phyloP scores from a whole-genome alignment of 805 yeast genomes.

The Saccharomycopsis babjevae region DNA sequence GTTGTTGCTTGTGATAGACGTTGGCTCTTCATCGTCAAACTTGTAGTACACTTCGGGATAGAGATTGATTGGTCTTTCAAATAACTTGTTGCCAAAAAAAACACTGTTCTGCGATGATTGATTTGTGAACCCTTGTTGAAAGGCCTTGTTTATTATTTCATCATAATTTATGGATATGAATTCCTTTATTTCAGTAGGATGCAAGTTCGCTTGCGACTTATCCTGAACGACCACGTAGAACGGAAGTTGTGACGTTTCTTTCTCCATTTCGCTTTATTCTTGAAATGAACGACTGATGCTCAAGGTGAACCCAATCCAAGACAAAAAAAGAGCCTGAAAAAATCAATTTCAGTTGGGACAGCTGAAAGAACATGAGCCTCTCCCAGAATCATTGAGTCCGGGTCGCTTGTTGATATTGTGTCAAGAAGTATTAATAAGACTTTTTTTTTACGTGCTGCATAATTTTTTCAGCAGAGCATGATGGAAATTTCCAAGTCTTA shows the following conservation, averaged over 20 bases:
- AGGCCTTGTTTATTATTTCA: slow-evolving; percentile 1
- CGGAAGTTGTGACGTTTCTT: neutral
- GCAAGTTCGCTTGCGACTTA: slow-evolving; percentile 2
- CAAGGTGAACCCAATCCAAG: too few species aligned
- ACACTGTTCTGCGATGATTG: neutral
- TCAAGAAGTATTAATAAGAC: too few species aligned
- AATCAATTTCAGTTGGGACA: too few species aligned
- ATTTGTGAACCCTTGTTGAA: neutral
- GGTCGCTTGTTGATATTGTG: too few species aligned
- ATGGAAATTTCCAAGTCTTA: too few species aligned
- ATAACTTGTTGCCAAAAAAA: neutral
- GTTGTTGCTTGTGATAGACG: neutral
- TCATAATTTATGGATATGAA: slow-evolving; percentile 11
- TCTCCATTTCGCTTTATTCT: too few species aligned
- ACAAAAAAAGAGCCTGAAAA: too few species aligned
- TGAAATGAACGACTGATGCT: too few species aligned
- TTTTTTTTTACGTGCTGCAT: too few species aligned
- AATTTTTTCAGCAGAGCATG: too few species aligned
- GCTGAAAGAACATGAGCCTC: too few species aligned
- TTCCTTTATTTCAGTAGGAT: neutral
- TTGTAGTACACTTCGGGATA: slow-evolving; percentile 18
- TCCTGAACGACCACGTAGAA: slow-evolving; percentile 14
- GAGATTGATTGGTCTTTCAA: slow-evolving; percentile 11
- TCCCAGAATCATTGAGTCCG: too few species aligned
- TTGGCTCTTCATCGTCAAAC: slow-evolving; percentile 12